Percentiles rank a stretch among this genome's conserved stretches.
These are phyloP conservation scores for Plasmodium adleri DNA, from an alignment of 169 alveolate genomes.

Conservation along the genomic window DNA sequence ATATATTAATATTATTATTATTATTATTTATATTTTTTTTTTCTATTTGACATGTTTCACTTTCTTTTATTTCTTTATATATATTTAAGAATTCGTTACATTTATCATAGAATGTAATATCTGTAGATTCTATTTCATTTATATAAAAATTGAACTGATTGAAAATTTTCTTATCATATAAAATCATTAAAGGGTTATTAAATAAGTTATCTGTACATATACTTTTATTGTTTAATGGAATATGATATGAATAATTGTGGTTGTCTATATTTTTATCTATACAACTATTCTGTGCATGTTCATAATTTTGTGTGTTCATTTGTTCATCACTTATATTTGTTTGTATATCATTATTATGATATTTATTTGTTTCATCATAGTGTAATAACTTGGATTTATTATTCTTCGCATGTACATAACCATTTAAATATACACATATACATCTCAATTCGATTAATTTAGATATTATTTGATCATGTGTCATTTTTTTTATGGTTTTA, in stretches of 20 bases:
- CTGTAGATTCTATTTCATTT: conserved; percentile 7
- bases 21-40: too few species aligned
- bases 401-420: not conserved
- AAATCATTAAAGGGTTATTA: not conserved
- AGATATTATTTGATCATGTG: not conserved
- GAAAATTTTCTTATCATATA: conserved; percentile 18
- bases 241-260: too few species aligned
- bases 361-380: too few species aligned
- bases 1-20: conserved; percentile 2
- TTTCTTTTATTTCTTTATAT: too few species aligned
- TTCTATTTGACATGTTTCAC: too few species aligned
- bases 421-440: conserved; percentile 4
- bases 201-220: too few species aligned
- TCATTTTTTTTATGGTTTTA: conserved; percentile 8
- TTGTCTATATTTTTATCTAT: too few species aligned
- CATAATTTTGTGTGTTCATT: not conserved
- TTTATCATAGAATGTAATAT: not conserved
- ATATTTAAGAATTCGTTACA: not conserved
- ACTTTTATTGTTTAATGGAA: too few species aligned
- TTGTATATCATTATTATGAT: too few species aligned
- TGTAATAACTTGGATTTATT: too few species aligned
- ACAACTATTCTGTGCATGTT: not conserved
- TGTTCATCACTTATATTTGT: not conserved
- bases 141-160: conserved; percentile 33
- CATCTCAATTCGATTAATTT: conserved; percentile 24